Base-by-base conservation (phyloP, 805 yeast species). In the Maudiozyma pseudohumilis region DNA sequence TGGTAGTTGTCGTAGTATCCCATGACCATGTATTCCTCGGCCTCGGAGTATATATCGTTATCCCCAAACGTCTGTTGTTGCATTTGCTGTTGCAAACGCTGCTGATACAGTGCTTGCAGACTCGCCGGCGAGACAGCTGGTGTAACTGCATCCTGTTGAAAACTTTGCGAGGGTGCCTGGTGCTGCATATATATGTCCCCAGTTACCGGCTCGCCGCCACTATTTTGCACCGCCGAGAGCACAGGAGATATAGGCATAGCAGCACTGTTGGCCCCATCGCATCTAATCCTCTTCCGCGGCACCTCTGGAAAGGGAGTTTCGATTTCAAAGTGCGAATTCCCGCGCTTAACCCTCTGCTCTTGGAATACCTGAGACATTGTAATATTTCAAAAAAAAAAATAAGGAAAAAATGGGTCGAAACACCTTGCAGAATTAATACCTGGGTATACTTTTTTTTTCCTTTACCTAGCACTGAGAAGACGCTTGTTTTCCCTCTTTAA, bases 1-100 rank as follows among this genome's bases (percentile, higher is more conserved):
- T n/a, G 16, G 22, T 31, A 18, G 6, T 16, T 16, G 12, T 18
- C 15, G 11, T 11, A 16, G 15, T 36, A 54, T 2, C 59, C 59
- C 20, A 42, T 48, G 9, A 46, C 31, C 57, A 54, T 54, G 37
- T 54, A 54, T 21, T 51, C 57, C 35, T 54, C 59, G 3, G 50
- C 44, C 33, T 53, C 58, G 10, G 50, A 45, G 21, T 53, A 50
- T 10, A 42, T 40, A 17, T 40, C 46, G 13, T 19, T n/a, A 35
- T 30, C 35, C 5, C 12, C 8, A 9, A 8, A 18, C 4, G 6
- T 21, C 6, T 24, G 15, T 12, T 27, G 16, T 26, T 26, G 35
- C 6, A 6, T 3, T 25, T 29, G 29, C 10, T 29, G 34, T 23
- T 23, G 34, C 11, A 21, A 26, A 7, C 26, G 30, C n/a, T 27